These are phyloP conservation scores for Zopfia rhizophila DNA, from an alignment of 2,329 filamentous ascomycete species.

Conservation along the genomic window DNA sequence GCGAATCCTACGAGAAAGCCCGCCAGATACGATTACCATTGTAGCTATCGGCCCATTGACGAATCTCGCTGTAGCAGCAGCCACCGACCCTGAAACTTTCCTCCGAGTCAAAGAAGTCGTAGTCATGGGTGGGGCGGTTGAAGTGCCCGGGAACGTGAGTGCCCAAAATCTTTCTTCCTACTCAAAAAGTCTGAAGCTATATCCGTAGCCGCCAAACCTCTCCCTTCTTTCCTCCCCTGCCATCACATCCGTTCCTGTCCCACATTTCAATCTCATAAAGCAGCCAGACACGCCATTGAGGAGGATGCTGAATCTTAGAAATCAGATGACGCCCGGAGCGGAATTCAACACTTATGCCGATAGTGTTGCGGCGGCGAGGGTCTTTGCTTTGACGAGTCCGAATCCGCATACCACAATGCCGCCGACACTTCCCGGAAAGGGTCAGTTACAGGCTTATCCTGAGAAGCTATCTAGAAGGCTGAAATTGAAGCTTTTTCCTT, in stretches of 20 bases:
- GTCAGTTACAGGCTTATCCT: slow-evolving; percentile 52
- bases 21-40: slow-evolving; percentile 86
- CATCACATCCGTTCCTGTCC: slow-evolving; percentile 34
- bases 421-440: slow-evolving; percentile 61
- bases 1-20: slow-evolving; percentile 83
- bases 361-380: slow-evolving; percentile 58
- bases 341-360: slow-evolving; percentile 98
- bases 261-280: slow-evolving; percentile 52
- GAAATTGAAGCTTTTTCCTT: slow-evolving; percentile 59
- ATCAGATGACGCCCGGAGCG: slow-evolving; percentile 75
- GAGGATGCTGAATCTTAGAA: slow-evolving; percentile 41
- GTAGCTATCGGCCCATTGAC: slow-evolving; percentile 90
- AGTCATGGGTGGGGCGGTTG: slow-evolving; percentile 92
- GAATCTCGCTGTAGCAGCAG: slow-evolving; percentile 90
- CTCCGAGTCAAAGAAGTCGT: slow-evolving; percentile 89
- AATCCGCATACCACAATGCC: slow-evolving; percentile 84
- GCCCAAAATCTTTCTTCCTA: slow-evolving; percentile 11
- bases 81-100: slow-evolving; percentile 89
- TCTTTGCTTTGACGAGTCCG: slow-evolving; percentile 61
- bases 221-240: slow-evolving; percentile 30
- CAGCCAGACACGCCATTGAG: slow-evolving; percentile 47
- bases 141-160: slow-evolving; percentile 77
- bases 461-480: slow-evolving; percentile 52
- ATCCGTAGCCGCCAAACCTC: slow-evolving; percentile 32
- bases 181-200: slow-evolving; percentile 8